Evolutionary conservation across 2,329 filamentous ascomycete species (phyloP), one percentile per base, ranked within the genome.

Genomic region (Macrophomina phaseolina): DNA sequence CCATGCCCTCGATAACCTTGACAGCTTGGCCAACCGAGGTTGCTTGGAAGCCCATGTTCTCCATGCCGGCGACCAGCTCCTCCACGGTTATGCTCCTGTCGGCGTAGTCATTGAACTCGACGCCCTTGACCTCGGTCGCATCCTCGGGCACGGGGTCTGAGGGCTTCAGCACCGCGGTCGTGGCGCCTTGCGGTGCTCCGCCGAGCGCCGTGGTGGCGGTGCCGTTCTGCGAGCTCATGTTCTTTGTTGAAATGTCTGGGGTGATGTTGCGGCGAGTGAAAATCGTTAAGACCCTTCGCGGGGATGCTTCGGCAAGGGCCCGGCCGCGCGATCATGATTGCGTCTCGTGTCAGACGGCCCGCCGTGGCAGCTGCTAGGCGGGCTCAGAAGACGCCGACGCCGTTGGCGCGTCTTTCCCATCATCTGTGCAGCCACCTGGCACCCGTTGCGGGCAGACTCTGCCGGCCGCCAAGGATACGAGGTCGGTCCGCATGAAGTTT

Each of bases 1-100:
- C 93, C 95, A 99, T 99, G 69, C 92, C 89, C 76, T 99, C 95
- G 77, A 99, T 93, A 75, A 98, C 97, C 68, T 91, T 86, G 69
- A 95, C 89, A 12, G 94, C 95, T 75, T 97, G 92, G 40, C 90
- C 91, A 72, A 97, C 90, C 23, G 92, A 90, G 67, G 86, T 90
- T 34, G 90, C 91, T 78, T 94, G 91, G 73, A 93, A 93, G 16
- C 91, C 95, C 90, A 97, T 97, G 78, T 89, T 85, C 65, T 86
- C 86, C 90, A 98, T 95, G 68, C 90, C 90, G 65, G 89, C 84
- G 30, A 95, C 86, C 70, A 99, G 85, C 76, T 97, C 92, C 40
- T 93, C 90, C 63, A 92, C 94, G 0, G 93, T 96, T 75, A 97
- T 90, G 69, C 90, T 87, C 66, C 86, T 86, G 45, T 88, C 85